Percentiles rank a stretch among this genome's conserved stretches.
These are phyloP conservation scores for Thielaviopsis cerberus DNA, from an alignment of 2,329 filamentous ascomycete species.

Conservation along the genomic window DNA sequence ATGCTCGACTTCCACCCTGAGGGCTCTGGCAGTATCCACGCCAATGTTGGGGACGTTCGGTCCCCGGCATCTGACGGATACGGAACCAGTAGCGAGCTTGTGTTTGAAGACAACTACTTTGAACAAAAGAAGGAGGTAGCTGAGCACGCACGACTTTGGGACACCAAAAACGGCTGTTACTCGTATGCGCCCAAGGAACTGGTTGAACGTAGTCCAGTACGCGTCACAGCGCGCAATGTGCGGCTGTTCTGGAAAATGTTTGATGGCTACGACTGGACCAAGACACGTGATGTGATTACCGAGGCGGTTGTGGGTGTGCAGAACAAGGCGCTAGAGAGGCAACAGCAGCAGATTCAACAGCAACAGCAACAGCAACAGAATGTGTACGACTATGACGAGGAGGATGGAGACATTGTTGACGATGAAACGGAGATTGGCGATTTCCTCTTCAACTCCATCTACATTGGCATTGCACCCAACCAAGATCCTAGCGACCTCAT, in stretches of 20 bases:
- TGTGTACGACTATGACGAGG: slow-evolving; percentile 25
- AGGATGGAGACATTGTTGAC: slow-evolving; percentile 48
- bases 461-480: slow-evolving; percentile 79
- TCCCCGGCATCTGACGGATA: slow-evolving; percentile 15
- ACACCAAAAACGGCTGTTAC: slow-evolving; percentile 58
- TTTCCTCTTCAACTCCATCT: slow-evolving; percentile 96
- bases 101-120: slow-evolving; percentile 66
- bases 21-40: not conserved
- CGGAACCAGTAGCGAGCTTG: slow-evolving; percentile 38
- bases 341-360: slow-evolving; percentile 23
- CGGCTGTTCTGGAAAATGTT: slow-evolving; percentile 96
- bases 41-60: not conserved
- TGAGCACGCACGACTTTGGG: slow-evolving; percentile 60
- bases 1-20: slow-evolving; percentile 16
- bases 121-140: slow-evolving; percentile 39
- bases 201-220: slow-evolving; percentile 50
- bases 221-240: slow-evolving; percentile 63
- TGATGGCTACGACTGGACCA: slow-evolving; percentile 91
- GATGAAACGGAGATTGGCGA: slow-evolving; percentile 80
- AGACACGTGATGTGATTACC: slow-evolving; percentile 68
- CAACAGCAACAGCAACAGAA: not conserved
- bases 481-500: slow-evolving; percentile 68
- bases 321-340: slow-evolving; percentile 57
- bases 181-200: slow-evolving; percentile 44
- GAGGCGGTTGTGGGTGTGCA: slow-evolving; percentile 82